A percentile compares a stretch with the other conserved stretches of the same genome.
Conservation (phyloP, 768 basidiomycete species). For the Phallus indusiatus region DNA sequence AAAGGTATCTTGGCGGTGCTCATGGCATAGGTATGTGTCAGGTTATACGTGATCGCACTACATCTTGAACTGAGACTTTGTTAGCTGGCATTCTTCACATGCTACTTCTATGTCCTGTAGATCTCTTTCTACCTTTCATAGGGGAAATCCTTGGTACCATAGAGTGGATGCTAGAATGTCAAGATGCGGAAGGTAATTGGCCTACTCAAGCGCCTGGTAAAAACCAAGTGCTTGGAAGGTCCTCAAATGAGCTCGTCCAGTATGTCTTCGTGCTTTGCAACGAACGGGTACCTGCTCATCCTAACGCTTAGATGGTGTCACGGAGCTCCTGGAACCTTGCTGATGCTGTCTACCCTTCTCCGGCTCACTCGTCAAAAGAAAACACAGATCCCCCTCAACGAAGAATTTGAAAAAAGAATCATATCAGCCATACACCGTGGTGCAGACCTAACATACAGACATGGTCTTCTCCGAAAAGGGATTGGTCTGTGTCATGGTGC, state of each 20-base stretch:
- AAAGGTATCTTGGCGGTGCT: slow-evolving; percentile 45
- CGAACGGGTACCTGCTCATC: too few relatives aligned
- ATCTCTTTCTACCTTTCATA: slow-evolving; percentile 29
- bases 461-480: slow-evolving; percentile 45
- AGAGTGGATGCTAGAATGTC: slow-evolving; percentile 37
- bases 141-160: slow-evolving; percentile 33
- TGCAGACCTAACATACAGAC: slow-evolving; percentile 8
- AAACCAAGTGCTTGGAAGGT: too few relatives aligned
- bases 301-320: too few relatives aligned
- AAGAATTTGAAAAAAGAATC: slow-evolving; percentile 15
- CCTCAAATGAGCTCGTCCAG: slow-evolving; percentile 37
- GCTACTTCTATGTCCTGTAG: slow-evolving; percentile 33
- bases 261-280: slow-evolving; percentile 18
- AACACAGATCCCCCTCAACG: slow-evolving; percentile 18
- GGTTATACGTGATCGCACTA: neutral
- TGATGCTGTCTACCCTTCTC: slow-evolving; percentile 35
- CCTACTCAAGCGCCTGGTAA: slow-evolving; percentile 31
- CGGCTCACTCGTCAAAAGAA: slow-evolving; percentile 13
- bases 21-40: slow-evolving; percentile 45
- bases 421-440: slow-evolving; percentile 28
- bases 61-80: neutral
- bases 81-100: slow-evolving; percentile 49
- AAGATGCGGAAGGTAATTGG: slow-evolving; percentile 45
- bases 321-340: slow-evolving; percentile 30
- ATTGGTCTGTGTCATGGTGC: slow-evolving; percentile 54